Base-by-base conservation (phyloP, 495 filamentous ascomycete genomes). In the Platismatia glauca region DNA sequence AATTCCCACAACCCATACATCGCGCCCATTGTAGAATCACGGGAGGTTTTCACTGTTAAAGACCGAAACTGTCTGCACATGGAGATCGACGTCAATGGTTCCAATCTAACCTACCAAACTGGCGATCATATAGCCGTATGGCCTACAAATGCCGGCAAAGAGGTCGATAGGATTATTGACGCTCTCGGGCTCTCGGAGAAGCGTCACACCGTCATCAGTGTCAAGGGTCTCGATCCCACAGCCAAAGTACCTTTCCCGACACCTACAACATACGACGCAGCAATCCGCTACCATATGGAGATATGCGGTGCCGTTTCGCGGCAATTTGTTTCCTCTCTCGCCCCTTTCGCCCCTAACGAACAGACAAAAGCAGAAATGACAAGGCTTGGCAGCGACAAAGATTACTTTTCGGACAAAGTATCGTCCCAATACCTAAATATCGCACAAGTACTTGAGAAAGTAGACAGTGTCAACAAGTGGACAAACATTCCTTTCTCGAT, bases 211-310 rank as follows among this genome's bases (percentile, higher is more conserved):
- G 94, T 99, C 46, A 86, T 99, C 71, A 87, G 82, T 57, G 86
- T 99, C 70, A 96, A 96, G 73, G 89, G 89, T 46, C 84, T 97
- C 20, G 94, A 99, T 77, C 85, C 93, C 20, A 97, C 94, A 22
- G 91, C 94, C 61, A 97, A 96, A 76, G 91, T 97, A 57, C 95
- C 94, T 9, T 97, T 99, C 76, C 94, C 94, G 24, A 94, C 92
- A 22, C 95, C 94, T 18, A 97, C 94, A 37, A 99, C 94, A 29
- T 97, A 91, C 74, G 94, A 97, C 77, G 89, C 93, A 52, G 89
- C 90, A 60, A 80, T 89, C 57, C 90, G 94, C 57, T 99, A 97
- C 78, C 94, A 99, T 75, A 88, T 97, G 84, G 94, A 99, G 78
- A 95, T 95, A 66, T 88, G 90, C 73, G 90, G 90, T 34, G 89